Evolutionary conservation across 805 yeast genomes (phyloP).

Genomic region (Metschnikowia chrysomelidarum): DNA sequence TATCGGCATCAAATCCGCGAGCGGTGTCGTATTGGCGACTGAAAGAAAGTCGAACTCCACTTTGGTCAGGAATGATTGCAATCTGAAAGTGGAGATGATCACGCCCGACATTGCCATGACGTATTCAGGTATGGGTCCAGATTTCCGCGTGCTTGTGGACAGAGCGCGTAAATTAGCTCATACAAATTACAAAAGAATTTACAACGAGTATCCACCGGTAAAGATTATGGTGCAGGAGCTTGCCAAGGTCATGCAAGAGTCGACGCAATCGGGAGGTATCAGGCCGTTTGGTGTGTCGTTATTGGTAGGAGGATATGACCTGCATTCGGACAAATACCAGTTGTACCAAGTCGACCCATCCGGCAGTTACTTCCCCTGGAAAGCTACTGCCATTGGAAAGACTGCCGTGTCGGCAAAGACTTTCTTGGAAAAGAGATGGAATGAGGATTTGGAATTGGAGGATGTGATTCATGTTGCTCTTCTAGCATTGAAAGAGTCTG

Average conservation of each 20-base stretch:
- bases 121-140: constrained; percentile 99
- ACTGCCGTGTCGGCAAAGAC: constrained; percentile 97
- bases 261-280: constrained; percentile 98
- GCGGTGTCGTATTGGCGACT: constrained; percentile 95
- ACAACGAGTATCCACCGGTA: constrained; percentile 97
- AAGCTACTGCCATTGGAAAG: constrained; percentile 98
- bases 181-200: constrained; percentile 85
- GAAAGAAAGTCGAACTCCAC: constrained; percentile 86
- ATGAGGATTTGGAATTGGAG: constrained; percentile 92
- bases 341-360: constrained; percentile 97
- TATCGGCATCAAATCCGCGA: constrained; percentile 88
- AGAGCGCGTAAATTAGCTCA: constrained; percentile 92
- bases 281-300: constrained; percentile 98
- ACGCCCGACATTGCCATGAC: constrained; percentile 97
- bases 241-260: constrained; percentile 96
- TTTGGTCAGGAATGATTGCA: constrained; percentile 69
- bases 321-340: constrained; percentile 62
- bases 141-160: constrained; percentile 90
- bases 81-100: constrained; percentile 74
- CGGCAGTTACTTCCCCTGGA: constrained; percentile 98
- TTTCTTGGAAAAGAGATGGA: constrained; percentile 96
- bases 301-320: constrained; percentile 92
- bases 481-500: constrained; percentile 89
- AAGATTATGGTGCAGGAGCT: constrained; percentile 89
- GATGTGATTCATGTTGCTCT: constrained; percentile 97